phyloP scores from a whole-genome alignment of 371 early-diverging fungal species.

The Mortierella sp. region DNA sequence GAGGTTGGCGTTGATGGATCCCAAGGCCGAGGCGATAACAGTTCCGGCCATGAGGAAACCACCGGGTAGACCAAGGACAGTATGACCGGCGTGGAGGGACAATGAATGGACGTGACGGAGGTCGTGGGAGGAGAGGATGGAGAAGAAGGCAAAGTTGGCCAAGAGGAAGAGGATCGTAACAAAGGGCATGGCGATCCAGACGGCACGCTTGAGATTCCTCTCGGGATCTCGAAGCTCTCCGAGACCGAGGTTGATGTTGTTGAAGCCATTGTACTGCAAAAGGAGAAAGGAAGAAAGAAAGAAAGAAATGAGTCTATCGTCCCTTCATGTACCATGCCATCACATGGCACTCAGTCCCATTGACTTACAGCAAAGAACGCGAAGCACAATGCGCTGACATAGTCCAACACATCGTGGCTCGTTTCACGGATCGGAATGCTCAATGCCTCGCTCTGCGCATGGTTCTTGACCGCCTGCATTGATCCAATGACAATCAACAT shows the following conservation, averaged over 20 bases:
- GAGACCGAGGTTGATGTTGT: conserved; percentile 52
- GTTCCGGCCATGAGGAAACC: conserved; percentile 53
- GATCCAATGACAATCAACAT: conserved; percentile 51
- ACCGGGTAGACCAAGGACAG: conserved; percentile 43
- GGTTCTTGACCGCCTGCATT: conserved; percentile 42
- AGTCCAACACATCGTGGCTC: conserved; percentile 42
- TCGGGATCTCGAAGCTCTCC: conserved; percentile 49
- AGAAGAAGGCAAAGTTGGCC: conserved; percentile 53
- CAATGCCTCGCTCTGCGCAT: conserved; percentile 40
- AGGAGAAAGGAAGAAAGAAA: background rate
- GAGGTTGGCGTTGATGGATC: conserved; percentile 54
- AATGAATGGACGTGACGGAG: conserved; percentile 52
- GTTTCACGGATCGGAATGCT: conserved; percentile 40
- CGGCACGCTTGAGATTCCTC: conserved; percentile 46
- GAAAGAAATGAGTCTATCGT: background rate
- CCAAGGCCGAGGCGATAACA: conserved; percentile 47
- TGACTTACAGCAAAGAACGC: conserved; percentile 53
- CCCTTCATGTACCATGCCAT: background rate
- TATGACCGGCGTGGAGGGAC: conserved; percentile 51
- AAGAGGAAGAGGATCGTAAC: conserved; percentile 49
- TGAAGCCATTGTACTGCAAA: conserved; percentile 49
- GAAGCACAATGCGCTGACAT: conserved; percentile 50
- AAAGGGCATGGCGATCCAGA: conserved; percentile 52
- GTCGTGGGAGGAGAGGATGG: conserved; percentile 50
- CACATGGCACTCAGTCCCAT: background rate